phyloP scores from a whole-genome alignment of 164 flowering plant genomes.

The Echeveria elegans region DNA sequence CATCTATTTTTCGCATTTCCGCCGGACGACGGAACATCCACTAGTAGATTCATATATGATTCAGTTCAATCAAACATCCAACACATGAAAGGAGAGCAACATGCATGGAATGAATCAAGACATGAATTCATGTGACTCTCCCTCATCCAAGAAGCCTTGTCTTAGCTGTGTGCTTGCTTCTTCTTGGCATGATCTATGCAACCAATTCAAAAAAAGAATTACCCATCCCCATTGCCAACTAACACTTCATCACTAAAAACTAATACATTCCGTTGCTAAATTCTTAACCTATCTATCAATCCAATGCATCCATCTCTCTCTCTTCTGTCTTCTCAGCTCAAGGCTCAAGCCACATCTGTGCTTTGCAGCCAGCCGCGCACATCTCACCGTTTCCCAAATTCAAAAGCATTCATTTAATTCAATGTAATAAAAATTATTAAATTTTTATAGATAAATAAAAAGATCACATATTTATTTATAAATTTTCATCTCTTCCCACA shows the following conservation, averaged over 20 bases:
- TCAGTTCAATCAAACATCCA: background rate
- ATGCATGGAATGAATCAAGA: background rate
- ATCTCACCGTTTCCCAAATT: slow-evolving; percentile 7
- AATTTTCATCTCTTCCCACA: background rate
- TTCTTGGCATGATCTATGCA: background rate
- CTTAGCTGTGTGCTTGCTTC: background rate
- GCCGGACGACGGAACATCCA: no score
- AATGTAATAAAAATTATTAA: background rate
- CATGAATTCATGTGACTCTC: background rate
- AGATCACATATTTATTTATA: background rate
- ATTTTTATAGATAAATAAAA: background rate
- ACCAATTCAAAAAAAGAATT: background rate
- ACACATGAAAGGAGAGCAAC: background rate
- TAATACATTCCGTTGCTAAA: background rate
- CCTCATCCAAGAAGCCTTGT: background rate
- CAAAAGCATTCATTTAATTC: slow-evolving; percentile 6
- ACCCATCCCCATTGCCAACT: background rate
- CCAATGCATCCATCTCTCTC: background rate
- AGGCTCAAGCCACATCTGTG: slow-evolving; percentile 1
- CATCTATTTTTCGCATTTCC: no score
- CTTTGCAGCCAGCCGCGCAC: background rate
- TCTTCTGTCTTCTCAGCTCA: background rate
- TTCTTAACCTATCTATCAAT: background rate
- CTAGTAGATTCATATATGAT: no score
- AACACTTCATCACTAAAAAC: background rate